Percentiles rank a stretch among this genome's conserved stretches.
Evolutionary conservation across 2,329 filamentous ascomycete genomes (phyloP).

Genomic region (Aurifilum marmelostoma): DNA sequence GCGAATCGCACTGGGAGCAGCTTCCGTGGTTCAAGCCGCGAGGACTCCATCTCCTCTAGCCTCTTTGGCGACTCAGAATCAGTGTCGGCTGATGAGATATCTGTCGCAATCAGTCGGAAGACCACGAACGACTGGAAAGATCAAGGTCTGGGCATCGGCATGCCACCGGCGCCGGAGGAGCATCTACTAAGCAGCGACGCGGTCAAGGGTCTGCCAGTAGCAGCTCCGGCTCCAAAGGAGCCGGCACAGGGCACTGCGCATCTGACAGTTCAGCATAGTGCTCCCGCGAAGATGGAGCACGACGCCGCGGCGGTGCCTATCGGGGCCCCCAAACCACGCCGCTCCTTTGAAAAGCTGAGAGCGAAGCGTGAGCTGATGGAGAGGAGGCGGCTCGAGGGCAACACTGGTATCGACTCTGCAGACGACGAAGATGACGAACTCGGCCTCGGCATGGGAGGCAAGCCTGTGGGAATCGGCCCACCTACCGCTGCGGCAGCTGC

Average conservation of each 20-base stretch:
- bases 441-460: conserved; percentile 51
- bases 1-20: conserved; percentile 72
- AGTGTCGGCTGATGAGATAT: conserved; percentile 75
- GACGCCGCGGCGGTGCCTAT: conserved; percentile 44
- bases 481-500: conserved; percentile 21
- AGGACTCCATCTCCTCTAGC: conserved; percentile 87
- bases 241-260: conserved; percentile 52
- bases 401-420: conserved; percentile 70
- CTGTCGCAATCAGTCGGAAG: conserved; percentile 75
- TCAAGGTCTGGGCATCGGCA: conserved; percentile 80
- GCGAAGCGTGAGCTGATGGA: conserved; percentile 77
- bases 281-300: conserved; percentile 63
- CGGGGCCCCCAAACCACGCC: conserved; percentile 55
- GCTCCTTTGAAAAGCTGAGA: conserved; percentile 73
- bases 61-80: conserved; percentile 87
- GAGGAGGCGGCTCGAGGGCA: conserved; percentile 71
- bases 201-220: conserved; percentile 53
- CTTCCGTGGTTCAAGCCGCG: conserved; percentile 77
- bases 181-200: conserved; percentile 40
- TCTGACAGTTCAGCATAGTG: conserved; percentile 64
- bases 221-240: conserved; percentile 51
- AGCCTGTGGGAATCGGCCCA: conserved; percentile 35
- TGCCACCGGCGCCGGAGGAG: conserved; percentile 63
- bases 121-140: conserved; percentile 79
- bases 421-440: conserved; percentile 95